Conservation (phyloP, 805 yeast species). For the Brettanomyces naardenensis region DNA sequence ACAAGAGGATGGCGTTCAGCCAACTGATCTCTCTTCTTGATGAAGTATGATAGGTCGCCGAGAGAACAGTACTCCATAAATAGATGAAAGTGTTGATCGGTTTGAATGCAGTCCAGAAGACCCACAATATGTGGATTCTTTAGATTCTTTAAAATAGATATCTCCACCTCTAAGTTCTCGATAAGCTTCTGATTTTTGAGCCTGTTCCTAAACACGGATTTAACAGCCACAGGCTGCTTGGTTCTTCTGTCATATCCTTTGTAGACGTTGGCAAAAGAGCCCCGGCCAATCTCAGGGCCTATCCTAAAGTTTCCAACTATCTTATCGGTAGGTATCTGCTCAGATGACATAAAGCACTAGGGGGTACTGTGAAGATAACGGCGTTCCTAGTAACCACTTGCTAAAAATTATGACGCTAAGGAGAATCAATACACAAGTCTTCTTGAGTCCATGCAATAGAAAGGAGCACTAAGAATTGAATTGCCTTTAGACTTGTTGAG, state of each 20-base stretch:
- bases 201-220: conserved; percentile 76
- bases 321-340: conserved; percentile 2
- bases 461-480: too few relatives aligned
- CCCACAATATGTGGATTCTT: conserved; percentile 92
- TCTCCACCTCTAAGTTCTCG: conserved; percentile 89
- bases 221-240: conserved; percentile 71
- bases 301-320: conserved; percentile 43
- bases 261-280: conserved; percentile 93
- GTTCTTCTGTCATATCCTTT: conserved; percentile 59
- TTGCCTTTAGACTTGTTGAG: too few relatives aligned
- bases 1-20: conserved; percentile 71
- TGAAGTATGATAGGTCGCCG: conserved; percentile 88
- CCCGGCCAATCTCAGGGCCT: conserved; percentile 89
- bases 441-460: too few relatives aligned
- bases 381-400: too few relatives aligned
- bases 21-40: conserved; percentile 66
- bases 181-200: conserved; percentile 78
- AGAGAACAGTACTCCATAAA: conserved; percentile 95
- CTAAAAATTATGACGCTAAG: too few relatives aligned
- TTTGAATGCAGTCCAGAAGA: conserved; percentile 73
- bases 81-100: conserved; percentile 69
- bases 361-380: too few relatives aligned
- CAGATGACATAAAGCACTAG: too few relatives aligned
- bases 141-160: conserved; percentile 77
- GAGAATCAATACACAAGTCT: too few relatives aligned